A percentile compares a stretch with the other conserved stretches of the same genome.
Conservation (phyloP, 192 early-diverging fungal genomes). For the Diversispora eburnea region DNA sequence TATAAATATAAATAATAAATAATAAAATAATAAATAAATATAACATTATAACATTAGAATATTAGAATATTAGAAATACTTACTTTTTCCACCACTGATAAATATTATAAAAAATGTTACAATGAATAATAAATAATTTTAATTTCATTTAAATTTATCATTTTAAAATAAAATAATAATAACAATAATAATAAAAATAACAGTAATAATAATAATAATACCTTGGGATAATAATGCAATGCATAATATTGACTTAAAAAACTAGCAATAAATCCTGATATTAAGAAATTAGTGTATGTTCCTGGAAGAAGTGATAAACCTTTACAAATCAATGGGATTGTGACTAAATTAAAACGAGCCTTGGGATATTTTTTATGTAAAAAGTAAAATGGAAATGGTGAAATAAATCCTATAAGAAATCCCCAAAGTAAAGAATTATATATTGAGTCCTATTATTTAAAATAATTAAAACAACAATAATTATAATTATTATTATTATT, state of each 20-base stretch:
- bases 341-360: constrained; percentile 36
- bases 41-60: background rate
- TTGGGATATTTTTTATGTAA: constrained; percentile 43
- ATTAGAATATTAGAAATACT: background rate
- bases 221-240: background rate
- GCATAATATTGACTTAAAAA: constrained; percentile 16
- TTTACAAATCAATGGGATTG: constrained; percentile 23
- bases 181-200: background rate
- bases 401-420: constrained; percentile 37
- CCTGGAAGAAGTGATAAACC: constrained; percentile 18
- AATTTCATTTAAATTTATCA: background rate
- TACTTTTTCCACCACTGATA: constrained; percentile 25
- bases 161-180: background rate
- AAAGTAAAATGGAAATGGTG: constrained; percentile 38
- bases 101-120: background rate
- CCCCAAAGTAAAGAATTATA: constrained; percentile 46
- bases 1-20: background rate
- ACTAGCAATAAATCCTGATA: constrained; percentile 16
- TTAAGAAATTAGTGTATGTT: constrained; percentile 25
- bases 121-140: background rate
- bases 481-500: too few relatives aligned
- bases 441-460: background rate
- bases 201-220: background rate
- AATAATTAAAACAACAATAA: background rate
- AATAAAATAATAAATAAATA: background rate